A percentile compares a stretch with the other conserved stretches of the same genome.
Evolutionary conservation across 2,329 filamentous ascomycete species (phyloP).

Genomic region (Talaromyces pinophilus): DNA sequence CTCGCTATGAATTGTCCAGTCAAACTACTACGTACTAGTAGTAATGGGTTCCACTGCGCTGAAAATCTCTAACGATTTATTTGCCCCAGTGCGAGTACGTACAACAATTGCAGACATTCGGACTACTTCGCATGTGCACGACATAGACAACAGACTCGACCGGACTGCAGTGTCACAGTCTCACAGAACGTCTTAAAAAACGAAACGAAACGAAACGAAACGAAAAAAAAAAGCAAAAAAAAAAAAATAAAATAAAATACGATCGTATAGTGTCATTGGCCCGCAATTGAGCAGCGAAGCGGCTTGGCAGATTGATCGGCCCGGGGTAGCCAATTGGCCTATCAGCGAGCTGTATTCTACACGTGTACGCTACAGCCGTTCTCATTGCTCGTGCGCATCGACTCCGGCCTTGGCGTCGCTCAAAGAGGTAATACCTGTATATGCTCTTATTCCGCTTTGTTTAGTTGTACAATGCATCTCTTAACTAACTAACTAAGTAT

Average conservation of each 20-base stretch:
- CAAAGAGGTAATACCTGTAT: neutral
- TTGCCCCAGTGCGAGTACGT: neutral
- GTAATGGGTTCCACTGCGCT: neutral
- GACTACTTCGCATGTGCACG: neutral
- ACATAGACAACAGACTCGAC: neutral
- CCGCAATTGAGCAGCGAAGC: neutral
- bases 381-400: conserved; percentile 7
- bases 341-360: neutral
- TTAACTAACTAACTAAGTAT: too few relatives aligned
- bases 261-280: neutral
- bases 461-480: too few relatives aligned
- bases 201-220: neutral
- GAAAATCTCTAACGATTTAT: neutral
- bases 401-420: neutral
- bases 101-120: neutral
- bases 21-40: neutral
- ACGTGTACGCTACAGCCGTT: conserved; percentile 5
- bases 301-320: neutral
- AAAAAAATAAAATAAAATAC: neutral
- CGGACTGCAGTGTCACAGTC: neutral
- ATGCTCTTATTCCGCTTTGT: too few relatives aligned
- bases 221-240: neutral
- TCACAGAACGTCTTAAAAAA: neutral
- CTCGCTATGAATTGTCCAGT: neutral
- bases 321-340: conserved; percentile 9